Conservation (phyloP, 2,329 filamentous ascomycete species). For the Hypoxylon sp. region DNA sequence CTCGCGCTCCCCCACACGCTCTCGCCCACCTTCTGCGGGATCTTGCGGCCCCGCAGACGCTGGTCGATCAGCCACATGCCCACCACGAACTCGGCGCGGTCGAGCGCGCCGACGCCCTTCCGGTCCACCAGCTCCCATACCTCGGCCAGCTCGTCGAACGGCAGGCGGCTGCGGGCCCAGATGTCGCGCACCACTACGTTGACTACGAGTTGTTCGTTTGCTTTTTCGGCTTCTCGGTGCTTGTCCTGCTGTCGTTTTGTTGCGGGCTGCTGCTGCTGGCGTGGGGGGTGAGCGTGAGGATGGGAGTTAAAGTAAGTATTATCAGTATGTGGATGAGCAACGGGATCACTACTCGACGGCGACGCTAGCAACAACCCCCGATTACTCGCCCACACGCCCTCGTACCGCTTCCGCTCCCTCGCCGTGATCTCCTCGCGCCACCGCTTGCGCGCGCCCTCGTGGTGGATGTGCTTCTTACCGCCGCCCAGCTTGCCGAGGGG, state of each 20-base stretch:
- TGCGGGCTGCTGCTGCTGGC: not conserved
- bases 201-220: slow-evolving; percentile 65
- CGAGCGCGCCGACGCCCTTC: slow-evolving; percentile 65
- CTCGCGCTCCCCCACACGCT: slow-evolving; percentile 81
- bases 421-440: slow-evolving; percentile 82
- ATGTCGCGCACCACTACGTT: slow-evolving; percentile 79
- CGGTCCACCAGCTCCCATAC: slow-evolving; percentile 82
- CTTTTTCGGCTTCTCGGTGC: slow-evolving; percentile 23
- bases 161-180: slow-evolving; percentile 78
- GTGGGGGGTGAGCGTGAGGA: not conserved
- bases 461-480: slow-evolving; percentile 76
- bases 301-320: too few species aligned
- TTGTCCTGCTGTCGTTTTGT: slow-evolving; percentile 14
- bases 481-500: slow-evolving; percentile 60
- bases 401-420: slow-evolving; percentile 81
- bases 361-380: slow-evolving; percentile 71
- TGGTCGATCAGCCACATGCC: slow-evolving; percentile 87
- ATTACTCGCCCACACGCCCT: slow-evolving; percentile 87
- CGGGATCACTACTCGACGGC: too few species aligned
- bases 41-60: slow-evolving; percentile 80
- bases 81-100: slow-evolving; percentile 80
- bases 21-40: slow-evolving; percentile 75
- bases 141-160: slow-evolving; percentile 75
- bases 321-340: too few species aligned
- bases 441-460: slow-evolving; percentile 78